These are phyloP conservation scores for Skeletonema marinoi DNA, from an alignment of 108 stramenopile genomes.

Conservation along the genomic window DNA sequence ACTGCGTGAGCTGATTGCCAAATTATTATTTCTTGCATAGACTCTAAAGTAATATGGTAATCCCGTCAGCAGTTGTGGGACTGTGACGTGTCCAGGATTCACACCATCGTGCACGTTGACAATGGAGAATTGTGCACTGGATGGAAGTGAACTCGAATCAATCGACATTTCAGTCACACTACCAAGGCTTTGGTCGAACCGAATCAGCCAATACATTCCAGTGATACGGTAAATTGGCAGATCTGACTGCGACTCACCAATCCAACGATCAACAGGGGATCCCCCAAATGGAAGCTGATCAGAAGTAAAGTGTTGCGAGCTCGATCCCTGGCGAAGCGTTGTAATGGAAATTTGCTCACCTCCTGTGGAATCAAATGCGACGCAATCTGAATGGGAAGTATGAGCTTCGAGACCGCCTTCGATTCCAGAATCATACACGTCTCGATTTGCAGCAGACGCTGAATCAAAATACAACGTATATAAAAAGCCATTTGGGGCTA, in stretches of 20 bases:
- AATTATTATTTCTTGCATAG: constrained; percentile 25
- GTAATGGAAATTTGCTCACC: constrained; percentile 31
- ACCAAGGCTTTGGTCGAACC: constrained; percentile 58
- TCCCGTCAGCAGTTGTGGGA: constrained; percentile 51
- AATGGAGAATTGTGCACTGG: constrained; percentile 16
- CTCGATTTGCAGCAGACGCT: constrained; percentile 21
- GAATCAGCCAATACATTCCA: constrained; percentile 60
- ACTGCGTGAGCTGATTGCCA: constrained; percentile 55
- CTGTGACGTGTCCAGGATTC: constrained; percentile 46
- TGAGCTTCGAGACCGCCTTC: constrained; percentile 30
- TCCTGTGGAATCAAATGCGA: constrained; percentile 22
- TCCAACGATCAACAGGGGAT: constrained; percentile 18
- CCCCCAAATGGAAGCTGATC: constrained; percentile 35
- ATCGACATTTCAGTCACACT: constrained; percentile 31
- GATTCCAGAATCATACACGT: constrained; percentile 27
- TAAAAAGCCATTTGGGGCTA: constrained; percentile 73
- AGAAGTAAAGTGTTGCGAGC: constrained; percentile 16
- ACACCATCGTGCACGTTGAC: constrained; percentile 26
- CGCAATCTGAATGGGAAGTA: constrained; percentile 36
- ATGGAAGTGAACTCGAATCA: constrained; percentile 10
- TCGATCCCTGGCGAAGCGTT: constrained; percentile 17
- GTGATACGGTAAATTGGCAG: constrained; percentile 59
- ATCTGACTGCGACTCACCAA: constrained; percentile 26
- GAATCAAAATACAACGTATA: constrained; percentile 69
- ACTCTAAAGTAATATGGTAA: constrained; percentile 60